Percentiles rank a stretch among this genome's conserved stretches.
These are phyloP conservation scores for Salvia miltiorrhiza DNA, from an alignment of 257 asterid species.

Conservation along the genomic window DNA sequence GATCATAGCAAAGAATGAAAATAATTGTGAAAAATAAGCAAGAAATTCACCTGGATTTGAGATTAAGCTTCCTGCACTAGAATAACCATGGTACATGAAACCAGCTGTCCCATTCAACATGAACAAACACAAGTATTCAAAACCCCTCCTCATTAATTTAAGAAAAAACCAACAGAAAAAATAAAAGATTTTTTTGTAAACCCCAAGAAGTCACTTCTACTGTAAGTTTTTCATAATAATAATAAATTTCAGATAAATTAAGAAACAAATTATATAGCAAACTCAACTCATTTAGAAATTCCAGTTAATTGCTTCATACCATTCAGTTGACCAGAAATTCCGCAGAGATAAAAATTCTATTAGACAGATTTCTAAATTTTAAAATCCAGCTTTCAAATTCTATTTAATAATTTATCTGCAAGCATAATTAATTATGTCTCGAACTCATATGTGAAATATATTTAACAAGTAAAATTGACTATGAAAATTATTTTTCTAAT, in stretches of 20 bases:
- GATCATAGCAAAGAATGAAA: not conserved
- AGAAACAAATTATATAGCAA: slow-evolving; percentile 16
- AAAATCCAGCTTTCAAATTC: not conserved
- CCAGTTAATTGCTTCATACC: not conserved
- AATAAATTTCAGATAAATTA: no score
- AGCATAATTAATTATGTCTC: not conserved
- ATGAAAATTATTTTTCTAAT: not conserved
- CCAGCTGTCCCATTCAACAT: slow-evolving; percentile 34
- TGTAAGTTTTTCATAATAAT: not conserved
- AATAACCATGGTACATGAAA: slow-evolving; percentile 23
- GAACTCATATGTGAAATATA: not conserved
- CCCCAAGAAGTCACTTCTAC: not conserved
- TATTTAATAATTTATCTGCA: no score
- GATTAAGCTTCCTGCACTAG: slow-evolving; percentile 21
- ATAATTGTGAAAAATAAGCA: not conserved
- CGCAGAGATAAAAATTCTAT: slow-evolving; percentile 14
- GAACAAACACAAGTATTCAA: no score
- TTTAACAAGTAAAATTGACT: not conserved
- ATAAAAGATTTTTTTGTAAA: not conserved
- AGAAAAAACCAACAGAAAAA: not conserved
- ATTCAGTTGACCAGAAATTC: slow-evolving; percentile 13
- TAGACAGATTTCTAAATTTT: no score
- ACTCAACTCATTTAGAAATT: slow-evolving; percentile 23
- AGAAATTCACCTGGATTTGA: slow-evolving; percentile 29
- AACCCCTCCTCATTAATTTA: slow-evolving; percentile 31